Evolutionary conservation across 2,329 filamentous ascomycete genomes (phyloP).

Genomic region (Ceratocystis harringtonii): DNA sequence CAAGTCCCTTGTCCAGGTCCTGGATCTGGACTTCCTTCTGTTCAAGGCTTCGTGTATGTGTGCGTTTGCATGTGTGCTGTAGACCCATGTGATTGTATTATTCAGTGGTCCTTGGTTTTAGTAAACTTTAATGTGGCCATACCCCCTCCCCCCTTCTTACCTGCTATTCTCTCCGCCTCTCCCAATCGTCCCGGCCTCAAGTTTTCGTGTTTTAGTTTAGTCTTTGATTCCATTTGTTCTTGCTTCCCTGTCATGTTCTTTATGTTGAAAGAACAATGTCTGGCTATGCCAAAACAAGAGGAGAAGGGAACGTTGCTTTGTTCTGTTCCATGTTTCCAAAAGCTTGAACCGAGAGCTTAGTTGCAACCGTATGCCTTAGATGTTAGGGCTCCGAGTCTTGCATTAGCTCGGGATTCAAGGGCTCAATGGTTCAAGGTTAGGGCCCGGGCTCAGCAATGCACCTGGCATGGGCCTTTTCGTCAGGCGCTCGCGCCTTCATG

Average conservation of each 20-base stretch:
- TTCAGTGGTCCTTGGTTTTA: no score
- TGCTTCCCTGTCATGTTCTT: background rate
- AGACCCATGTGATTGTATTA: no score
- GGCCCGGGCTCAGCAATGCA: background rate
- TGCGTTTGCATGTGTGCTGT: background rate
- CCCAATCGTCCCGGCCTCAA: no score
- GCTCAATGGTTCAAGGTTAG: background rate
- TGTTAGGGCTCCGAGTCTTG: no score
- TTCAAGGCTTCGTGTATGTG: background rate
- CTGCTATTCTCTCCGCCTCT: no score
- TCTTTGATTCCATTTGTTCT: no score
- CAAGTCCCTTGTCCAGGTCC: background rate
- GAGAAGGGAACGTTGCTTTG: background rate
- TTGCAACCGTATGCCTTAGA: background rate
- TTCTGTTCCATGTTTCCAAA: background rate
- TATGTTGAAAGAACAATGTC: background rate
- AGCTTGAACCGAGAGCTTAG: background rate
- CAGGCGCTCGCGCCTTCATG: background rate
- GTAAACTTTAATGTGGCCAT: no score
- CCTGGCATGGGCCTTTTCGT: background rate
- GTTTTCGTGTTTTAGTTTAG: background rate
- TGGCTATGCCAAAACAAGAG: background rate
- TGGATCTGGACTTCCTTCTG: background rate
- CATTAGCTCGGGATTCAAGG: background rate
- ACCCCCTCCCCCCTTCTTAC: no score